Conservation (phyloP, 257 asterid species). For the Fraxinus excelsior region DNA sequence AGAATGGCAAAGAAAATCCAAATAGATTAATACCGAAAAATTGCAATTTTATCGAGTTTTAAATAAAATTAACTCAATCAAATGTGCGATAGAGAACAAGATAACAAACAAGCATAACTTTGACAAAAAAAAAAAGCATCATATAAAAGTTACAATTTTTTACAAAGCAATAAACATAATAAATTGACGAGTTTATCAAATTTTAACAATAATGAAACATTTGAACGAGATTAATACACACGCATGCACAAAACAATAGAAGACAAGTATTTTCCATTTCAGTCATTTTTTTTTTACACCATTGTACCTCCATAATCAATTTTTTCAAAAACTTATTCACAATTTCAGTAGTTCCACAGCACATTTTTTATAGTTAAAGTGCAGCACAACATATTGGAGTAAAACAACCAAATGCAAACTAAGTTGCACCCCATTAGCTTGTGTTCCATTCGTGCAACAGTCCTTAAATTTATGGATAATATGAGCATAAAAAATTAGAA, state of each 20-base stretch:
- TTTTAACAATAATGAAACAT: neutral
- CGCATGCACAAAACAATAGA: too few relatives aligned
- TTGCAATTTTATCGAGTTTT: neutral
- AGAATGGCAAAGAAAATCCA: neutral
- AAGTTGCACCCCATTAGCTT: neutral
- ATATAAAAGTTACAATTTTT: neutral
- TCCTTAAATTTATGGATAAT: neutral
- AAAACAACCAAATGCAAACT: neutral
- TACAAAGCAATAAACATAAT: neutral
- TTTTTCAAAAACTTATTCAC: neutral
- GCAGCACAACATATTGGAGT: neutral
- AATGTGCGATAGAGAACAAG: neutral
- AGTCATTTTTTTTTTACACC: too few relatives aligned
- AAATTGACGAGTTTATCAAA: neutral
- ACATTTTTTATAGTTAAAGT: neutral
- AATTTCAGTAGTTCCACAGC: neutral
- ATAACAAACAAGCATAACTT: neutral
- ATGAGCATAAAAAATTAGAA: neutral
- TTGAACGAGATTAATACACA: neutral
- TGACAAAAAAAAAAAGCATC: neutral
- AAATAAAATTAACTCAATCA: neutral
- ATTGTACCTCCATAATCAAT: neutral
- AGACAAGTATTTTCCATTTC: too few relatives aligned
- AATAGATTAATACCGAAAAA: neutral
- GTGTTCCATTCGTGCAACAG: neutral